A percentile compares a stretch with the other conserved stretches of the same genome.
phyloP scores from a whole-genome alignment of 2,329 filamentous ascomycete genomes.

The Penicillium paneum region DNA sequence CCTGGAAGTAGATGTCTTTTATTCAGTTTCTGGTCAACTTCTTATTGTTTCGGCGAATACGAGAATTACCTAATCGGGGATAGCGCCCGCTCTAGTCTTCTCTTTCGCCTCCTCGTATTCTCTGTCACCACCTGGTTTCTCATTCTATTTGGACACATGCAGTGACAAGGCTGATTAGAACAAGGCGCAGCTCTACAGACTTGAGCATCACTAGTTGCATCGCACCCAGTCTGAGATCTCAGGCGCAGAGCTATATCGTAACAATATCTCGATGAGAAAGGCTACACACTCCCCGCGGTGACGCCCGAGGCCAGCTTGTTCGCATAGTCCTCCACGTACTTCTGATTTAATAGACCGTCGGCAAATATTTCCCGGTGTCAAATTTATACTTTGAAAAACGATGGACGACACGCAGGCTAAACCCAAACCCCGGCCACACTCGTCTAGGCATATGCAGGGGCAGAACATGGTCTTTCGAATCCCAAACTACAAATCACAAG shows the following conservation, averaged over 20 bases:
- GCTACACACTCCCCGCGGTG: not conserved
- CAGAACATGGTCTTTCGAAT: conserved; percentile 28
- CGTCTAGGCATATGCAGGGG: conserved; percentile 19
- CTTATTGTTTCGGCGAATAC: conserved; percentile 13
- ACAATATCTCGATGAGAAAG: not conserved
- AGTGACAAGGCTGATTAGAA: not conserved
- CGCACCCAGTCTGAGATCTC: not conserved
- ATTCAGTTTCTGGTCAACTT: not conserved
- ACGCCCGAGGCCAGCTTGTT: not conserved
- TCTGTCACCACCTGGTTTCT: not conserved
- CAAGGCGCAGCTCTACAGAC: not conserved
- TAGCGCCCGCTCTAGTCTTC: conserved; percentile 11
- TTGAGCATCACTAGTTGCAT: not conserved
- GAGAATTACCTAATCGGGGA: conserved; percentile 19
- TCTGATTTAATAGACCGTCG: not conserved
- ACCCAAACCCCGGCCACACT: not conserved
- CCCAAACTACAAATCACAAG: conserved; percentile 14
- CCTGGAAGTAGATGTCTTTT: not conserved
- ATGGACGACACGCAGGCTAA: conserved; percentile 1
- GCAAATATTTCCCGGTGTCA: too few relatives aligned
- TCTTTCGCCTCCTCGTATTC: not conserved
- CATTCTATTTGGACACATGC: not conserved
- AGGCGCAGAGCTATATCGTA: not conserved
- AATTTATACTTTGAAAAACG: not conserved
- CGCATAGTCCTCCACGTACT: not conserved